Base-by-base conservation (phyloP, 148 eudicot genomes). In the Heliosperma pusillum region DNA sequence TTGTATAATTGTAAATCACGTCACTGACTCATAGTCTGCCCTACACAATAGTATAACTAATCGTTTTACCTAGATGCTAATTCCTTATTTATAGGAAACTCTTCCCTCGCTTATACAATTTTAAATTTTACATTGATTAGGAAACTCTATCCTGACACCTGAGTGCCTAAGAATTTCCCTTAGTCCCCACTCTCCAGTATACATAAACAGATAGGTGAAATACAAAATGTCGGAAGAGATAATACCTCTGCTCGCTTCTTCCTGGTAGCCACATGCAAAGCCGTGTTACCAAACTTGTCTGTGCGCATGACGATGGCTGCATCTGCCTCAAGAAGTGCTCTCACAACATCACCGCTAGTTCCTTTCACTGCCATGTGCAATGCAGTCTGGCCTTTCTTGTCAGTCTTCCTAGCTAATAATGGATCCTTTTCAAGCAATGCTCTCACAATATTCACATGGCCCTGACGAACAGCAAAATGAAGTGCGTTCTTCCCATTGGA, bases 291-390 rank as follows among this genome's bases (percentile, higher is more conserved):
- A 82, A 83, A 85, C 84, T 89, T 93, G 84, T 93, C 97, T 10
- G 91, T 88, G 62, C 87, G 85, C 93, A 89, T 89, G 50, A 89
- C 97, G 63, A 87, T 84, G 42, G 93, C 87, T 20, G 97, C 83
- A 82, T 92, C 96, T 61, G 91, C 91, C 29, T 88, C 91, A 40
- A 93, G 85, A 66, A 93, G 90, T 76, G 87, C 86, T 80, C 86
- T 87, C 62, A 93, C 97, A 69, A 90, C 97, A 71, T 90, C 93
- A 79, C 87, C 63, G 73, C 85, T 93, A 30, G 75, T 80, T 58
- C 97, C 97, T 89, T 93, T 93, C 20, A 93, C 97, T 74, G 97
- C 97, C 91, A 92, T 88, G 80, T 89, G 97, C 79, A 92, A 74
- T 21, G 94, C 90, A 69, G 97, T 93, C 79, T 93, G 97, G 30